phyloP scores from a whole-genome alignment of 1,139 yeast species.

The Geotrichum klebahnii region DNA sequence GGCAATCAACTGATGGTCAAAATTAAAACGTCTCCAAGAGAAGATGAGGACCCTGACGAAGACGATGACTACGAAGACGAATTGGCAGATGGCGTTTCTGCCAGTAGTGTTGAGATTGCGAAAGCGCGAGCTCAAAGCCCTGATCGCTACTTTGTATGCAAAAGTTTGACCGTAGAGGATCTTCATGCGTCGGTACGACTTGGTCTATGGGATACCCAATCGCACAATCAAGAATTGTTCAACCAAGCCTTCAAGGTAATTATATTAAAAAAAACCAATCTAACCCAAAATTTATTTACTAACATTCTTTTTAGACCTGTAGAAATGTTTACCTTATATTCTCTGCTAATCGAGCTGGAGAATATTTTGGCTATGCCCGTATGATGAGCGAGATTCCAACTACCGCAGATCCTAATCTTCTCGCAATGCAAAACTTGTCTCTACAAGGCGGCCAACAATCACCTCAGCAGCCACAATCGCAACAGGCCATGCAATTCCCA shows the following conservation, averaged over 20 bases:
- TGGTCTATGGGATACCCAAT: constrained; percentile 43
- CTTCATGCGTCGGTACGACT: constrained; percentile 36
- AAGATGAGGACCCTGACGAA: constrained; percentile 6
- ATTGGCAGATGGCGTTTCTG: background rate
- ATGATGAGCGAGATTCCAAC: constrained; percentile 34
- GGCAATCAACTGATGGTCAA: constrained; percentile 39
- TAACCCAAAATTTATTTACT: background rate
- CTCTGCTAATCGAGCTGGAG: constrained; percentile 42
- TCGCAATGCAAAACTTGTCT: constrained; percentile 1
- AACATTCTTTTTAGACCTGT: constrained; percentile 23
- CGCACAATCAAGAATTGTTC: constrained; percentile 39
- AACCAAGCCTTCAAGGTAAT: constrained; percentile 38
- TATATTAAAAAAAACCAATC: background rate
- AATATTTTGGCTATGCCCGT: constrained; percentile 43
- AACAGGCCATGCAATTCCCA: constrained; percentile 3
- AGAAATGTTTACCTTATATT: constrained; percentile 42
- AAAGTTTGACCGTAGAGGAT: constrained; percentile 41
- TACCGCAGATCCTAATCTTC: too few relatives aligned
- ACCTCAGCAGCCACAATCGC: constrained; percentile 2
- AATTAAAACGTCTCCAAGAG: constrained; percentile 11
- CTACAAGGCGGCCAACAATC: background rate
- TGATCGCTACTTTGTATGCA: constrained; percentile 41
- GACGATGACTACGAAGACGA: constrained; percentile 5
- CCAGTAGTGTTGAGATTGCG: constrained; percentile 7
- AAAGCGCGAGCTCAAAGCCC: background rate